These are phyloP conservation scores for Plasmodium billcollinsi DNA, from an alignment of 169 alveolate genomes.

Conservation along the genomic window DNA sequence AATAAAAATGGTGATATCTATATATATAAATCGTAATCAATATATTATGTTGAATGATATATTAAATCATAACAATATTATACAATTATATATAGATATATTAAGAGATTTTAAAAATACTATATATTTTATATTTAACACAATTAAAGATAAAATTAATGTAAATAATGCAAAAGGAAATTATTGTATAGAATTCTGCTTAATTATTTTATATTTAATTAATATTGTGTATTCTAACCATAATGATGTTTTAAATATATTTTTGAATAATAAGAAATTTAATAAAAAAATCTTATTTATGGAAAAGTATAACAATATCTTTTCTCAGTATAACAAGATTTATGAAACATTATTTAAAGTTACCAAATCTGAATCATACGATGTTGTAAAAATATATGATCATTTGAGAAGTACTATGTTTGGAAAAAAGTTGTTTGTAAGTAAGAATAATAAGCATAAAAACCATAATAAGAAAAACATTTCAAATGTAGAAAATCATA, in stretches of 20 bases:
- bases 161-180: not conserved
- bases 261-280: not conserved
- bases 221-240: conserved; percentile 37
- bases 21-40: conserved; percentile 4
- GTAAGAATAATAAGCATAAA: not conserved
- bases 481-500: not conserved
- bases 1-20: conserved; percentile 24
- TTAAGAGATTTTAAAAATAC: conserved; percentile 26
- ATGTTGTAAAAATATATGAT: not conserved
- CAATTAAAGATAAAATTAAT: conserved; percentile 15
- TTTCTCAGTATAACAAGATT: conserved; percentile 4
- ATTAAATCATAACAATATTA: not conserved
- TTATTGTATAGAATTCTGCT: conserved; percentile 9
- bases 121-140: conserved; percentile 8
- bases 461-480: not conserved
- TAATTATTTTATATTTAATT: conserved; percentile 13
- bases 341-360: not conserved
- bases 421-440: not conserved
- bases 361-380: not conserved
- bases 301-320: conserved; percentile 18
- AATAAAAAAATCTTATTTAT: not conserved
- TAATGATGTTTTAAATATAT: conserved; percentile 10
- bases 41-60: conserved; percentile 27
- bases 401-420: not conserved
- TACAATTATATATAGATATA: conserved; percentile 23